Conservation (phyloP, 805 yeast species). For the Lachancea cidri region DNA sequence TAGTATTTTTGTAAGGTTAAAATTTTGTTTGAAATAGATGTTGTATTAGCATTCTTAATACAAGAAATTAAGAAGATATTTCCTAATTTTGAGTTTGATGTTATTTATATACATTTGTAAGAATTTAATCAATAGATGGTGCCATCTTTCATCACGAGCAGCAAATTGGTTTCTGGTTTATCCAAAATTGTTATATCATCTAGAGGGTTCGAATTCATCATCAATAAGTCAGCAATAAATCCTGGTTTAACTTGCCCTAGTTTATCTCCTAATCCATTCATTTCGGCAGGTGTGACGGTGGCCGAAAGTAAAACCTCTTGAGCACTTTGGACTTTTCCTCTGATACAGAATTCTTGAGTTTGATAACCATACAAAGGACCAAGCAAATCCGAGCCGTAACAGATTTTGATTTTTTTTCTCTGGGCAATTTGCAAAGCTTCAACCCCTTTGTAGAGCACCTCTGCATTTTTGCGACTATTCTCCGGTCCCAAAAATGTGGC, state of each 20-base stretch:
- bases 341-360: slow-evolving; percentile 13
- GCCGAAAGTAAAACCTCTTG: slow-evolving; percentile 12
- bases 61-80: too few species aligned
- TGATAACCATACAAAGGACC: slow-evolving; percentile 13
- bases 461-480: slow-evolving; percentile 9
- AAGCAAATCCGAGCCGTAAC: slow-evolving; percentile 12
- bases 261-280: slow-evolving; percentile 11
- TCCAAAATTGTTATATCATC: slow-evolving; percentile 11
- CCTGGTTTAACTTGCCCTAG: slow-evolving; percentile 12
- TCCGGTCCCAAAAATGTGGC: slow-evolving; percentile 7
- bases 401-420: slow-evolving; percentile 8
- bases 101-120: too few species aligned
- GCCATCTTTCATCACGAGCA: slow-evolving; percentile 12
- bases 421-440: slow-evolving; percentile 12
- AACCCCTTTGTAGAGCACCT: slow-evolving; percentile 10
- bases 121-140: neutral
- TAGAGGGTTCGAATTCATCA: slow-evolving; percentile 13
- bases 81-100: too few species aligned
- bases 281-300: slow-evolving; percentile 13
- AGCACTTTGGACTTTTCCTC: slow-evolving; percentile 10
- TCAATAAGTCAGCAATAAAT: slow-evolving; percentile 10
- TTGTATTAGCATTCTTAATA: too few species aligned
- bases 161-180: slow-evolving; percentile 13
- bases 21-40: too few species aligned
- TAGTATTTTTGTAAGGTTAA: too few species aligned